Conservation (phyloP, 1,284 basidiomycete genomes). For the Volvariella surrecta region DNA sequence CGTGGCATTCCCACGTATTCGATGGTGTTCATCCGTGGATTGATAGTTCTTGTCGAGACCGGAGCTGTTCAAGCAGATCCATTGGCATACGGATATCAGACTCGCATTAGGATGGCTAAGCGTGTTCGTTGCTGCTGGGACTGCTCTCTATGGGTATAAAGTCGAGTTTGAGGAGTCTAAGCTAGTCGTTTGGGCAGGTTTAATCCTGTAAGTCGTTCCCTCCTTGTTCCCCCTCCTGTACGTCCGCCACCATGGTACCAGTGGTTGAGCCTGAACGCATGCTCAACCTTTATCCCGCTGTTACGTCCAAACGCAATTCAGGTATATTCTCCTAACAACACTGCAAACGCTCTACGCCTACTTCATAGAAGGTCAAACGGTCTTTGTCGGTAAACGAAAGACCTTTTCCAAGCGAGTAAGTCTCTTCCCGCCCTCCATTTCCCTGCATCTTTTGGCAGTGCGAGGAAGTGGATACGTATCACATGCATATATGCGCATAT, state of each 20-base stretch:
- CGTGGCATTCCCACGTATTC: too few species aligned
- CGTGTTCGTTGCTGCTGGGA: conserved; percentile 70
- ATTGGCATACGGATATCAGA: conserved; percentile 80
- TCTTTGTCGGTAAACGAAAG: conserved; percentile 79
- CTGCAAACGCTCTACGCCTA: conserved; percentile 72
- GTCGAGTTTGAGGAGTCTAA: conserved; percentile 84
- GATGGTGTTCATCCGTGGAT: conserved; percentile 15
- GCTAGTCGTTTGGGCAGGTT: conserved; percentile 67
- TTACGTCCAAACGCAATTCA: conserved; percentile 19
- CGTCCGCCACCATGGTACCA: too few species aligned
- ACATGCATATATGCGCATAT: background rate
- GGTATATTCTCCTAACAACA: conserved; percentile 65
- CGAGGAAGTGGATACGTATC: too few species aligned
- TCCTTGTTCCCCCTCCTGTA: background rate
- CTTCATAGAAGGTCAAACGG: conserved; percentile 71
- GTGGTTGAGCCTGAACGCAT: too few species aligned
- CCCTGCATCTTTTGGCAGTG: too few species aligned
- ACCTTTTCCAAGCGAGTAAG: conserved; percentile 74
- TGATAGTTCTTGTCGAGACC: conserved; percentile 51
- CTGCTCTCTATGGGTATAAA: conserved; percentile 79
- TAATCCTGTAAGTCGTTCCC: conserved; percentile 51
- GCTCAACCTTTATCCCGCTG: background rate
- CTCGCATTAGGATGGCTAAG: conserved; percentile 79
- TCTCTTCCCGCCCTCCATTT: conserved; percentile 10
- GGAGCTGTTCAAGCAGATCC: conserved; percentile 77